These are phyloP conservation scores for Mrakia frigida DNA, from an alignment of 768 basidiomycete genomes.

Conservation along the genomic window DNA sequence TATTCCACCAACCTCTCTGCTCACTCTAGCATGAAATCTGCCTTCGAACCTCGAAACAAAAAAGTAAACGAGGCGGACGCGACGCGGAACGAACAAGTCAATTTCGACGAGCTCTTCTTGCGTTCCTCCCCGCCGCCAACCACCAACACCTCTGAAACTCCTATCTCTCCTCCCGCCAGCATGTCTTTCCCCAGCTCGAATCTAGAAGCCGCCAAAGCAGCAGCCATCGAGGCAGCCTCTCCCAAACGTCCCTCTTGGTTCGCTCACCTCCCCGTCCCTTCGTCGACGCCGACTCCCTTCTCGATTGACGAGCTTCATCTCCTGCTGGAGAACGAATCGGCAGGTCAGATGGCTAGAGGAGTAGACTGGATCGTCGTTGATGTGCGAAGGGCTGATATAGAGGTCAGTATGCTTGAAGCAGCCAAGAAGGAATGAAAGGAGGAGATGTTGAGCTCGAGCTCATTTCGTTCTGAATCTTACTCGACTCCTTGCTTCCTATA, in stretches of 20 bases:
- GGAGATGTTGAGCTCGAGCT: neutral
- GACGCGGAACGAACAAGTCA: no score
- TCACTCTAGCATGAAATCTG: no score
- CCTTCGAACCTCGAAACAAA: no score
- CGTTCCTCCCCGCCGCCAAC: neutral
- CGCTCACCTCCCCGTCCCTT: conserved; percentile 19
- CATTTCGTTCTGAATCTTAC: neutral
- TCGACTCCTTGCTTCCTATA: neutral
- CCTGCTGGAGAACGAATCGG: conserved; percentile 36
- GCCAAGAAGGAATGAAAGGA: neutral
- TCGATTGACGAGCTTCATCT: conserved; percentile 36
- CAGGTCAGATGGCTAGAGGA: conserved; percentile 8
- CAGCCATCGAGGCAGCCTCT: neutral
- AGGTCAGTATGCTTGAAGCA: conserved; percentile 38
- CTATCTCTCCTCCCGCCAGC: neutral
- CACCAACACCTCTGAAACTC: neutral
- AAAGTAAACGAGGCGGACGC: no score
- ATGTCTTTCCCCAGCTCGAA: neutral
- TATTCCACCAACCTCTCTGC: no score
- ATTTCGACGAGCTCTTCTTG: no score
- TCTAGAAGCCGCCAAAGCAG: conserved; percentile 3
- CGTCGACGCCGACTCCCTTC: conserved; percentile 29
- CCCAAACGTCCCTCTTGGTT: conserved; percentile 8
- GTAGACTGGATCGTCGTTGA: conserved; percentile 46
- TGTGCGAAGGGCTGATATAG: conserved; percentile 46